These are phyloP conservation scores for Suillus tomentosus DNA, from an alignment of 768 basidiomycete genomes.

Conservation along the genomic window DNA sequence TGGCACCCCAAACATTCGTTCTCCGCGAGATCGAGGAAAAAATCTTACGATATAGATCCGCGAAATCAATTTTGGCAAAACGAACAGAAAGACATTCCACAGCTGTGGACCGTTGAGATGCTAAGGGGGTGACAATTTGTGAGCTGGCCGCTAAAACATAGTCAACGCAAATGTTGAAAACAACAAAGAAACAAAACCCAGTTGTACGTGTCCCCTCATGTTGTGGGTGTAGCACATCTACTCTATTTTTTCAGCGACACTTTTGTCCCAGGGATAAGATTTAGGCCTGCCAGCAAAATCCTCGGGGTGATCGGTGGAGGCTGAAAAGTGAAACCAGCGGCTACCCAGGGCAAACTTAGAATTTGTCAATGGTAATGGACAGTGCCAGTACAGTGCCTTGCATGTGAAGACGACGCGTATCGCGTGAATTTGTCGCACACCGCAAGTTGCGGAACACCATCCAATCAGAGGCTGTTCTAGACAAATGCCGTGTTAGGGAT, in stretches of 20 bases:
- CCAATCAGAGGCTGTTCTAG: not conserved
- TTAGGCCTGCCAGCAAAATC: not conserved
- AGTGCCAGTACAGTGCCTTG: too few species aligned
- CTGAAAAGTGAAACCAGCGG: not conserved
- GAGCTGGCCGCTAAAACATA: not conserved
- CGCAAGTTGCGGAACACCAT: too few species aligned
- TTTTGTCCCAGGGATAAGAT: too few species aligned
- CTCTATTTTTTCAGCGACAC: not conserved
- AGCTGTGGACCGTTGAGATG: not conserved
- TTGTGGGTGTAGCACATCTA: not conserved
- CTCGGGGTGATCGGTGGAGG: not conserved
- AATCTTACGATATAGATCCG: not conserved
- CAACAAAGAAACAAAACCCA: too few species aligned
- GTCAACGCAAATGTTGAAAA: not conserved
- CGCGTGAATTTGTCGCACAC: too few species aligned
- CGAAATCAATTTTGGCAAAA: not conserved
- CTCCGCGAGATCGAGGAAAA: not conserved
- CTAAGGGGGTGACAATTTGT: not conserved
- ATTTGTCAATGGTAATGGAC: too few species aligned
- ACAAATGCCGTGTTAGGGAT: not conserved
- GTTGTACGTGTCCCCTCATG: not conserved
- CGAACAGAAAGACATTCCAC: not conserved
- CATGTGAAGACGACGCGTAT: too few species aligned
- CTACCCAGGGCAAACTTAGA: not conserved
- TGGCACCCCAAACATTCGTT: not conserved